Evolutionary conservation across 164 flowering plant species (phyloP).

Genomic region (Vitis rotundifolia): DNA sequence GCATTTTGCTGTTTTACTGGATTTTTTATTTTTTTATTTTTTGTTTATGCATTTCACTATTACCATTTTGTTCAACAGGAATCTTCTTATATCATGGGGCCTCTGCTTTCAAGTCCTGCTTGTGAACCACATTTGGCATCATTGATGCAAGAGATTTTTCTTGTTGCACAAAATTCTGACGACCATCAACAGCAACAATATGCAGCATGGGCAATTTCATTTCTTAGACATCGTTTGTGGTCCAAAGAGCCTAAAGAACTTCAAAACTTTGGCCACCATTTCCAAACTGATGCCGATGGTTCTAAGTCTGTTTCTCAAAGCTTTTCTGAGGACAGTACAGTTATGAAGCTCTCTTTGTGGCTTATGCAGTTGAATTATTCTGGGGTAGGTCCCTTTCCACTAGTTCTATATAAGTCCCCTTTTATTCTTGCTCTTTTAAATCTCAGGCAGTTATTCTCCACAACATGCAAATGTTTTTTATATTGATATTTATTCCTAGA

Average conservation of each 20-base stretch:
- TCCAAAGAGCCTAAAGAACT: conserved; percentile 54
- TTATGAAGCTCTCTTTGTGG: conserved; percentile 75
- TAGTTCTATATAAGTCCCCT: background rate
- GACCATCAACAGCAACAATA: conserved; percentile 62
- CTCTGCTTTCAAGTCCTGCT: conserved; percentile 56
- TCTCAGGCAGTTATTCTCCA: background rate
- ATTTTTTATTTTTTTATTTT: background rate
- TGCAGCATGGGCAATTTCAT: conserved; percentile 93
- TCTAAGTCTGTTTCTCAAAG: conserved; percentile 43
- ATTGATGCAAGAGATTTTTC: conserved; percentile 84
- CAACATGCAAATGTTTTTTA: too few relatives aligned
- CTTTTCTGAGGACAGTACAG: conserved; percentile 65
- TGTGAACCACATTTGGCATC: conserved; percentile 55
- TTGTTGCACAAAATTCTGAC: conserved; percentile 70
- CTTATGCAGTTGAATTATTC: conserved; percentile 51
- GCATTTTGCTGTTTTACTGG: background rate
- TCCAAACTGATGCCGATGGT: conserved; percentile 20
- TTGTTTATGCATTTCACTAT: background rate
- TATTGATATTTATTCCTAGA: too few relatives aligned
- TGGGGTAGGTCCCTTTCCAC: conserved; percentile 38
- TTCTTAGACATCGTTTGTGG: conserved; percentile 65
- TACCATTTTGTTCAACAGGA: conserved; percentile 41
- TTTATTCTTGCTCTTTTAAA: background rate
- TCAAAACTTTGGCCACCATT: conserved; percentile 20
- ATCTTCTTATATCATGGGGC: conserved; percentile 52